A percentile compares a stretch with the other conserved stretches of the same genome.
phyloP scores from a whole-genome alignment of 2,329 filamentous ascomycete genomes.

The Scopulariopsis brevicaulis region DNA sequence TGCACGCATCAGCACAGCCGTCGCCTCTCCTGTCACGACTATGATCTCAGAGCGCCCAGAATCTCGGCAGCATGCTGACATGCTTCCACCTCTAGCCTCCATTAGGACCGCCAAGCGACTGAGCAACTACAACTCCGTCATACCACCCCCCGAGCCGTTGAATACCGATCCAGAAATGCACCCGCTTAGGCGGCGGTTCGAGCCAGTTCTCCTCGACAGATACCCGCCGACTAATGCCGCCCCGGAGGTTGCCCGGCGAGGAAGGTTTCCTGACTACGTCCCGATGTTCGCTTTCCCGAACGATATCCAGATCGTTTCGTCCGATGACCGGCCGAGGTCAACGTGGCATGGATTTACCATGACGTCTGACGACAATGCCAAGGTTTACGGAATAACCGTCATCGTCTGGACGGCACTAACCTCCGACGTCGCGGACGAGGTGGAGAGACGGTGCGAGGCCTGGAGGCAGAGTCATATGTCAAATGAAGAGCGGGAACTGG shows the following conservation, averaged over 20 bases:
- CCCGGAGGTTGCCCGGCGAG: slow-evolving; percentile 70
- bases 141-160: slow-evolving; percentile 83
- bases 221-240: slow-evolving; percentile 77
- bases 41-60: neutral
- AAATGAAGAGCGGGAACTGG: slow-evolving; percentile 80
- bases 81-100: slow-evolving; percentile 29
- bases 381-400: slow-evolving; percentile 82
- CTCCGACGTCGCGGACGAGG: slow-evolving; percentile 67
- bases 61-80: slow-evolving; percentile 1
- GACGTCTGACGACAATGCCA: slow-evolving; percentile 86
- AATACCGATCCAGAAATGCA: slow-evolving; percentile 90
- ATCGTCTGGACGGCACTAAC: slow-evolving; percentile 89
- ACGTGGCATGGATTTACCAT: slow-evolving; percentile 99
- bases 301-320: slow-evolving; percentile 92
- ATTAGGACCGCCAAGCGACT: slow-evolving; percentile 74
- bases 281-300: slow-evolving; percentile 99
- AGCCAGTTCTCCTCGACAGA: slow-evolving; percentile 89
- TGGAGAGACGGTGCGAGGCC: slow-evolving; percentile 72
- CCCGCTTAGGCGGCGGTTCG: slow-evolving; percentile 84
- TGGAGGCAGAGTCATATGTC: slow-evolving; percentile 85
- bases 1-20: slow-evolving; percentile 1
- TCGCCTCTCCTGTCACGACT: neutral
- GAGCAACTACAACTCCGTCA: slow-evolving; percentile 97
- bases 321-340: slow-evolving; percentile 85
- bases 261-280: slow-evolving; percentile 90